Evolutionary conservation across 805 yeast species (phyloP), one percentile per base, ranked within the genome.

Genomic region (Candida coquimbonensis): DNA sequence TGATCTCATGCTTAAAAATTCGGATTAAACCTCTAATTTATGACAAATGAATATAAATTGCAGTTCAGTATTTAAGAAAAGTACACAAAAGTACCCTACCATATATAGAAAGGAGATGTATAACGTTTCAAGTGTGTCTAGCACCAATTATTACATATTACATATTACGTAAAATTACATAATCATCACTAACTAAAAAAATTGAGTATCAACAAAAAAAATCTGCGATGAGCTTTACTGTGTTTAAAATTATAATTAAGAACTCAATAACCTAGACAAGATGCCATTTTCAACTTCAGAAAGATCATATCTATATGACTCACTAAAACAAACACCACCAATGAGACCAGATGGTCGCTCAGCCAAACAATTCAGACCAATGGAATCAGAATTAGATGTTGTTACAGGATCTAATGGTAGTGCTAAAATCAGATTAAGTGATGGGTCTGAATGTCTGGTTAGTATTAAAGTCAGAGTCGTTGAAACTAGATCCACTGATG

Each of bases 391-490:
- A 13, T 80, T 87, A 8, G 83, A 83, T 42, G 84, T 91, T 55
- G 70, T 93, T 48, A 93, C 96, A 0, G 78, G 82, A 43, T 85
- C 96, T 4, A 87, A 91, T 65, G 99, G 99, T 13, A 89, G 97
- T 2, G 84, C 97, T 0, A 75, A 96, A 66, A 78, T 91, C 17
- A 75, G 89, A 52, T 75, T 88, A 32, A 75, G 85, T 41, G 98
- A 91, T 63, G 98, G 99, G 21, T 79, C 88, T 50, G 98, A 93
- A 65, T 88, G 96, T 56, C 83, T 93, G 32, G 91, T 88, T 6
- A 93, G 97, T 58, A 75, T 91, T 40, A 93, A 93, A 65, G 78
- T 90, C 12, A 84, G 85, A 56, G 96, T 90, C 4, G 85, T 87
- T 14, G 72, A 69, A 40, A 66, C 65, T 46, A 54, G 64, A 7